These are phyloP conservation scores for Cylindrotheca closterium DNA, from an alignment of 108 stramenopile genomes.

Conservation along the genomic window DNA sequence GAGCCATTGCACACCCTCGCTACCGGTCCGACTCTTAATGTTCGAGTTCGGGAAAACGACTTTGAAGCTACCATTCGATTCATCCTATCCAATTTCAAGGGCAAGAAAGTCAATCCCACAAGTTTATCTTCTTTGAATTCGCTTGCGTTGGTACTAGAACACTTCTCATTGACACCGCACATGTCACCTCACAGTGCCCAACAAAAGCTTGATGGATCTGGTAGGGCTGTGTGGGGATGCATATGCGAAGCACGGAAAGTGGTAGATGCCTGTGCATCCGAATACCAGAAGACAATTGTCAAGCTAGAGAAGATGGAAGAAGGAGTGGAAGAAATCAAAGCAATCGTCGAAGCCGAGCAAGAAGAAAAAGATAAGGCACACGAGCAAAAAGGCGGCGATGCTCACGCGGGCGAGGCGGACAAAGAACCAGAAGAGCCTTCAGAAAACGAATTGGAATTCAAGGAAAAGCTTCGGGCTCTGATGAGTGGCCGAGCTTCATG, in stretches of 20 bases:
- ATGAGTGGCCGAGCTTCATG: slow-evolving; percentile 64
- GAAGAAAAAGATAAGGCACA: slow-evolving; percentile 20
- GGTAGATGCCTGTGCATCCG: slow-evolving; percentile 49
- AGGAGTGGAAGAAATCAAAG: slow-evolving; percentile 53
- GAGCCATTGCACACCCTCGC: slow-evolving; percentile 75
- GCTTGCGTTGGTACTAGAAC: slow-evolving; percentile 67
- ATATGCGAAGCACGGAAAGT: slow-evolving; percentile 85
- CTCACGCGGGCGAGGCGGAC: slow-evolving; percentile 15
- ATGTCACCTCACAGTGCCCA: slow-evolving; percentile 9
- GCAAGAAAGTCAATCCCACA: slow-evolving; percentile 69
- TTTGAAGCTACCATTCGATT: slow-evolving; percentile 78
- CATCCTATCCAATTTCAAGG: slow-evolving; percentile 84
- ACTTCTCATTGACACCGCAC: slow-evolving; percentile 23
- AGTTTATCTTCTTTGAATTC: slow-evolving; percentile 76
- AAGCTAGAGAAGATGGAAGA: slow-evolving; percentile 51
- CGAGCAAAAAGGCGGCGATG: slow-evolving; percentile 14
- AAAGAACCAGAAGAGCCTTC: slow-evolving; percentile 8
- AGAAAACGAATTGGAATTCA: slow-evolving; percentile 18
- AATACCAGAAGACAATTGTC: slow-evolving; percentile 59
- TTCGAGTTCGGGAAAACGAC: slow-evolving; percentile 58
- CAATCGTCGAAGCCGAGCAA: slow-evolving; percentile 18
- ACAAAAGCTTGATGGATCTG: slow-evolving; percentile 64
- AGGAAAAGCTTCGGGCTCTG: slow-evolving; percentile 46
- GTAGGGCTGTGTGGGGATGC: slow-evolving; percentile 84
- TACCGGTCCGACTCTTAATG: slow-evolving; percentile 70